Percentiles rank a stretch among this genome's conserved stretches.
Evolutionary conservation across 257 asterid species (phyloP).

Genomic region (Ballota nigra): DNA sequence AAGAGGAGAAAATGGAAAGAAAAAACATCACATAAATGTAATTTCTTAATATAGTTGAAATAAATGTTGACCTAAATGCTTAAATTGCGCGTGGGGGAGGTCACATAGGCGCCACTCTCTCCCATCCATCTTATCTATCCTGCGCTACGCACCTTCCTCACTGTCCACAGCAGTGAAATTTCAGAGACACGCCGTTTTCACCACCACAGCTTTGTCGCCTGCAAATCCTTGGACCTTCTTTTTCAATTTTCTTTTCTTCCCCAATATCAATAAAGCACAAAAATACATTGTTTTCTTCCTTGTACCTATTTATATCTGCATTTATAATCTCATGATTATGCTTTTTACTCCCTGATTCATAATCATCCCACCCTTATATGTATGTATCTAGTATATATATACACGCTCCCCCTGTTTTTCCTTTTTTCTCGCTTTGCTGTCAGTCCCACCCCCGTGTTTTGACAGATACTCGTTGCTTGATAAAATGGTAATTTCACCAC

Average conservation of each 20-base stretch:
- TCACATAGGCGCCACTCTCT: neutral
- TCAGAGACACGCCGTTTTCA: slow-evolving; percentile 66
- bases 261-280: neutral
- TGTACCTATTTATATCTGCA: slow-evolving; percentile 25
- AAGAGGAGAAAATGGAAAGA: too few relatives aligned
- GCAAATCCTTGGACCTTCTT: slow-evolving; percentile 19
- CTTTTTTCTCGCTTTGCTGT: slow-evolving; percentile 38
- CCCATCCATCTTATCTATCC: slow-evolving; percentile 37
- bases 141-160: slow-evolving; percentile 28
- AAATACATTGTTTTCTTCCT: slow-evolving; percentile 25
- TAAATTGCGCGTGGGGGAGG: slow-evolving; percentile 31
- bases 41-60: neutral
- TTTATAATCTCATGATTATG: slow-evolving; percentile 37
- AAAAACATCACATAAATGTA: too few relatives aligned
- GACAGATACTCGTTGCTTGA: slow-evolving; percentile 35
- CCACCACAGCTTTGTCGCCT: slow-evolving; percentile 40
- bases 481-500: slow-evolving; percentile 23
- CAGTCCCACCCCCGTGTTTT: slow-evolving; percentile 42
- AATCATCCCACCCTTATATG: slow-evolving; percentile 19
- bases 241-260: slow-evolving; percentile 25
- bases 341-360: slow-evolving; percentile 29
- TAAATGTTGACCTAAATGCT: slow-evolving; percentile 8
- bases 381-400: neutral
- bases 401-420: slow-evolving; percentile 20
- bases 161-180: slow-evolving; percentile 28